phyloP scores from a whole-genome alignment of 768 basidiomycete genomes.

The Obba rivulosa region DNA sequence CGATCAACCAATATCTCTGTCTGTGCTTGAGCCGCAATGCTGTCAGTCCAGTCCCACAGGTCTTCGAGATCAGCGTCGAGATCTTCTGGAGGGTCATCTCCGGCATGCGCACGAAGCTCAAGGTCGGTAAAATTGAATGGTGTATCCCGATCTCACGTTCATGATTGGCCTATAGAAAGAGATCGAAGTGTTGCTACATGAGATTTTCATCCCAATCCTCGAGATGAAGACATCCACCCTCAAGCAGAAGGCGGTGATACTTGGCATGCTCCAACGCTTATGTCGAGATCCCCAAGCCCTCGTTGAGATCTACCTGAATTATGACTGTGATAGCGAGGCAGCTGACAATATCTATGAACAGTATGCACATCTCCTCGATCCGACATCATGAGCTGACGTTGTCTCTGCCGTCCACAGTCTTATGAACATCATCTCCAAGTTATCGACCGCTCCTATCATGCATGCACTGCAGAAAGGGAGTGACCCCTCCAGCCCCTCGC shows the following conservation, averaged over 20 bases:
- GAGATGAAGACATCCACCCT: slow-evolving; percentile 97
- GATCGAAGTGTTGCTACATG: slow-evolving; percentile 96
- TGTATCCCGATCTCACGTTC: neutral
- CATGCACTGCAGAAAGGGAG: slow-evolving; percentile 41
- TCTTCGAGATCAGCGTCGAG: slow-evolving; percentile 97
- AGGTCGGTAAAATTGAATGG: slow-evolving; percentile 51
- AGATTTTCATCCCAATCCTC: slow-evolving; percentile 96
- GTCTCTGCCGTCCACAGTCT: slow-evolving; percentile 39
- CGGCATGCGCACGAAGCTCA: slow-evolving; percentile 91
- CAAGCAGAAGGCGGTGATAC: slow-evolving; percentile 90
- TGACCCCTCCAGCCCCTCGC: slow-evolving; percentile 59
- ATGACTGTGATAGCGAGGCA: slow-evolving; percentile 95
- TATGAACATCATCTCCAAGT: slow-evolving; percentile 94
- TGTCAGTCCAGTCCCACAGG: slow-evolving; percentile 90
- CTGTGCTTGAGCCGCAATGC: slow-evolving; percentile 91
- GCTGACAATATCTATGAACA: slow-evolving; percentile 97
- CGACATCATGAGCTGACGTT: neutral
- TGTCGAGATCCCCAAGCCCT: slow-evolving; percentile 97
- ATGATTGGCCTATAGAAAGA: slow-evolving; percentile 68
- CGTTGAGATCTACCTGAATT: slow-evolving; percentile 98
- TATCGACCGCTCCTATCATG: slow-evolving; percentile 57
- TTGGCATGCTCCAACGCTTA: slow-evolving; percentile 81
- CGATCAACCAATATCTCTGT: slow-evolving; percentile 94
- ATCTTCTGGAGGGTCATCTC: slow-evolving; percentile 97
- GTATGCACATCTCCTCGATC: slow-evolving; percentile 36